Base-by-base conservation (phyloP, 768 basidiomycete species). In the Lactifluus hygrophoroides region DNA sequence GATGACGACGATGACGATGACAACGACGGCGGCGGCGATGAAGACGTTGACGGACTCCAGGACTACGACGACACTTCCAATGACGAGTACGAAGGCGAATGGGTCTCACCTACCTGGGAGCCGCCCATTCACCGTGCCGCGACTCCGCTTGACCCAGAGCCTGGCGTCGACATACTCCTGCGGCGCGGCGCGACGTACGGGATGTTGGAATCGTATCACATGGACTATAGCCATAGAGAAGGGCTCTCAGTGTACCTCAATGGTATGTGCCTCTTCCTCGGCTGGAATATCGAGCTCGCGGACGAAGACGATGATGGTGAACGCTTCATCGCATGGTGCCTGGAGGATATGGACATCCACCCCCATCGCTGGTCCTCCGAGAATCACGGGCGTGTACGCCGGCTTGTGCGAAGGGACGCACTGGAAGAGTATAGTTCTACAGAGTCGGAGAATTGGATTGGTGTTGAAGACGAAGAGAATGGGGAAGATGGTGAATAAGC, bases 201-300 rank as follows among this genome's bases (percentile, higher is more conserved):
- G 37, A 85, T 88, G 84, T 73, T 86, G 40, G 72, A 76, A 30
- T 69, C 71, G 21, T 85, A 77, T 60, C 70, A 76, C 7, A 77
- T 88, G 72, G 67, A 71, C 23, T 88, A 88, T 66, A 65, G 66
- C 0, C 84, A 84, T 64, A 58, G 67, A n/a, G 70, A 73, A 14
- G 86, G 86, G 3, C 72, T 88, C 40, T 64, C 78, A 19, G 79
- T 80, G 10, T 51, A 68, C 25, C 67, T 72, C 27, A 68, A 72
- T 25, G 70, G 66, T 16, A 72, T 76, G 65, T 73, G 77, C 27
- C 66, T 88, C 9, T 83, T 75, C 61, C 74, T 89, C 5, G 87
- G 87, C 5, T 89, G 84, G 84, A 88, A 86, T 62, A 76, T 88
- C 54, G 63, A 70, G 19, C 69, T 84, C 47, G 75, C 70, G 37